phyloP scores from a whole-genome alignment of 768 basidiomycete species.

The Tephrocybe rancida region DNA sequence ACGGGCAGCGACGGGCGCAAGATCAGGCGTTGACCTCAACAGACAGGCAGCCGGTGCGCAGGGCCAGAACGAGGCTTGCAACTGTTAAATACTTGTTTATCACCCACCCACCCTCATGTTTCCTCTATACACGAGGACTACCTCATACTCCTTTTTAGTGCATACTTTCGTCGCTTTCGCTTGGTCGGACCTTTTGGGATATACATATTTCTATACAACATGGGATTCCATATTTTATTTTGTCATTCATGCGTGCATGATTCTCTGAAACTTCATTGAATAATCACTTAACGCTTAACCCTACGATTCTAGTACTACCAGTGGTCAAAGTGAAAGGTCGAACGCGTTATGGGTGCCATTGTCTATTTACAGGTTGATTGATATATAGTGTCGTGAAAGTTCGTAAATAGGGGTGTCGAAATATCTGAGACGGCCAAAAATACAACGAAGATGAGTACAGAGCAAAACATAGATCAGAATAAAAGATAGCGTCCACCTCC shows the following conservation, averaged over 20 bases:
- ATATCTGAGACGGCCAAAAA: background rate
- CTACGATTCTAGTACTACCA: no score
- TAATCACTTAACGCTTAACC: background rate
- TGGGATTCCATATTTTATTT: conserved; percentile 11
- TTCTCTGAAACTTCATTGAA: background rate
- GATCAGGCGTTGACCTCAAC: conserved; percentile 82
- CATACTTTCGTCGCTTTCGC: conserved; percentile 28
- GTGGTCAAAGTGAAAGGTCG: no score
- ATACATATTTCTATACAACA: conserved; percentile 37
- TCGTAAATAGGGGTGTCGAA: background rate
- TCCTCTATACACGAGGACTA: conserved; percentile 21
- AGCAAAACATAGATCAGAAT: background rate
- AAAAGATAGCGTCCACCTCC: background rate
- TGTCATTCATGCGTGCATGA: conserved; percentile 1
- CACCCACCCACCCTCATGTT: conserved; percentile 15
- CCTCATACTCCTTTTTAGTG: conserved; percentile 29
- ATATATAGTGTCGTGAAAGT: background rate
- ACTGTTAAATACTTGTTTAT: conserved; percentile 54
- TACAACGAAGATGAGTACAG: background rate
- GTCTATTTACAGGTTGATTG: no score
- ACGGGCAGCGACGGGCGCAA: conserved; percentile 51
- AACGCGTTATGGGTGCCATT: no score
- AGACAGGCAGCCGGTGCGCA: conserved; percentile 54
- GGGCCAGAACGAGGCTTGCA: conserved; percentile 69
- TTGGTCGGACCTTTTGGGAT: conserved; percentile 38